Evolutionary conservation across 192 early-diverging fungal genomes (phyloP), one percentile per base, ranked within the genome.

Genomic region (Mortierella hygrophila): DNA sequence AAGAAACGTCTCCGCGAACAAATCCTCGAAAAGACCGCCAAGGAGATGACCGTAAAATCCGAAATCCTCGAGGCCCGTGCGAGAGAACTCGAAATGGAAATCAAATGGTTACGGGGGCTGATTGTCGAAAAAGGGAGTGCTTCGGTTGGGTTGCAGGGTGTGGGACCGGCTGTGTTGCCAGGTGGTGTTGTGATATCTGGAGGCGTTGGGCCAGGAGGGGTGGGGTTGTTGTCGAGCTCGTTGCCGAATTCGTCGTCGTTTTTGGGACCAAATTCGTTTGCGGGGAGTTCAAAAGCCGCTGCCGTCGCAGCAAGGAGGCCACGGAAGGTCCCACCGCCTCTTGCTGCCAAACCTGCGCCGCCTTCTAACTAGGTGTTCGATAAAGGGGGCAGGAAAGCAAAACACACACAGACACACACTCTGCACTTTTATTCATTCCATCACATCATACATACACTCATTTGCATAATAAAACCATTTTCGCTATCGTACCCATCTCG

Each of bases 1-100:
- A 97, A 98, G 89, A 99, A 99, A 89, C 98, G 99, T 87, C 87
- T 95, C 75, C 92, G 96, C 47, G 98, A 99, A 88, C 94, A 96
- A 90, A 93, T 92, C n/a, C 88, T 99, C 10, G 95, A 97, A 89
- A 90, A 90, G 70, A 95, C 93, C 0, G 95, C 96, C 37, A 92
- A 94, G 76, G 95, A 96, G 60, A 94, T 98, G 96, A 90, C 92
- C 0, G 93, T 86, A 32, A 94, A 94, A 89, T 93, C 92, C 9
- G 93, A 95, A 38, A 80, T 83, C 32, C 90, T 99, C 76, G 97
- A 99, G 88, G 84, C 89, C 70, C 90, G 94, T 23, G 93, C 96
- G 57, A 90, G 90, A 69, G 98, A 98, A 87, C 91, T 98, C 44
- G 97, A 97, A 87, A 95, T 95, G 85, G 98, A 99, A 88, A 95